Percentiles rank a stretch among this genome's conserved stretches.
Evolutionary conservation across 208 protist genomes (phyloP).

Genomic region (Kentomonas sorsogonicus): DNA sequence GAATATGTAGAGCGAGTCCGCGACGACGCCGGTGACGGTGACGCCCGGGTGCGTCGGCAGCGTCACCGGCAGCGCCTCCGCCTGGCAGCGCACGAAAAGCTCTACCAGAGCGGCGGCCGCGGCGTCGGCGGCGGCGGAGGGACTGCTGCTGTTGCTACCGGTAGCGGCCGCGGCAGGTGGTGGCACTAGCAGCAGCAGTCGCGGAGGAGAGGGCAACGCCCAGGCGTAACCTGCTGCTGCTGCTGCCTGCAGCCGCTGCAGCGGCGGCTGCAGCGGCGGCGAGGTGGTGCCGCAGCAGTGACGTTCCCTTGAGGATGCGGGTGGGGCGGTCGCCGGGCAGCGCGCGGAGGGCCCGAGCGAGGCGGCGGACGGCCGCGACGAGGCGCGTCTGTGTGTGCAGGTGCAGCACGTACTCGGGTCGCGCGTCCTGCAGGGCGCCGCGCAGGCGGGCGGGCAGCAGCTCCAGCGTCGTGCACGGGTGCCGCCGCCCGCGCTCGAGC

Average conservation of each 20-base stretch:
- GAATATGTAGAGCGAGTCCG: slow-evolving; percentile 65
- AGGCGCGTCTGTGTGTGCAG: slow-evolving; percentile 49
- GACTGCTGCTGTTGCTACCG: too few relatives aligned
- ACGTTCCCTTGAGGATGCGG: slow-evolving; percentile 3
- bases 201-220: too few relatives aligned
- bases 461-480: neutral
- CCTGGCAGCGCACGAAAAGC: neutral
- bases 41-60: slow-evolving; percentile 67
- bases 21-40: slow-evolving; percentile 25
- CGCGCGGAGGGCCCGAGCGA: slow-evolving; percentile 30
- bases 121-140: too few relatives aligned
- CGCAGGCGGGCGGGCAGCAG: slow-evolving; percentile 29
- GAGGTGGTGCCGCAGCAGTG: slow-evolving; percentile 9
- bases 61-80: slow-evolving; percentile 23
- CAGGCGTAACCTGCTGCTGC: too few relatives aligned
- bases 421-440: slow-evolving; percentile 20
- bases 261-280: neutral
- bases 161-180: too few relatives aligned
- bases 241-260: neutral
- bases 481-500: slow-evolving; percentile 15
- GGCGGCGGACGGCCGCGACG: slow-evolving; percentile 28
- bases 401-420: slow-evolving; percentile 40
- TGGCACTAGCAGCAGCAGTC: too few relatives aligned
- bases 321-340: slow-evolving; percentile 8
- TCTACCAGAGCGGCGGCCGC: too few relatives aligned